Conservation (phyloP, 2,329 filamentous ascomycete genomes). For the Cladosporium sp. region DNA sequence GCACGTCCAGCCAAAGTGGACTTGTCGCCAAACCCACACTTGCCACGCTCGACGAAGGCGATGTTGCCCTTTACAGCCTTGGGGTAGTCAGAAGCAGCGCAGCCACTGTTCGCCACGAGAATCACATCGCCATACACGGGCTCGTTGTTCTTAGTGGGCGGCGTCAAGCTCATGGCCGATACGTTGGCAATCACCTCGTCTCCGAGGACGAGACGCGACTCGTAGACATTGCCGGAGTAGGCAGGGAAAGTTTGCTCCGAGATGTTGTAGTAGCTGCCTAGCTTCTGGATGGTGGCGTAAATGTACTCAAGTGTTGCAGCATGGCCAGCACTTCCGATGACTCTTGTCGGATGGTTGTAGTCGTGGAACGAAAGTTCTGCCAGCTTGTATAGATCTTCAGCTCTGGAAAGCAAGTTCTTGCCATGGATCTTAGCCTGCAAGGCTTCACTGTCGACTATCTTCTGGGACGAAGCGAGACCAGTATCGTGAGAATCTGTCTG, state of each 20-base stretch:
- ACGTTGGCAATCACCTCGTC: conserved; percentile 59
- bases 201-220: conserved; percentile 51
- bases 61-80: conserved; percentile 61
- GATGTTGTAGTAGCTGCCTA: conserved; percentile 63
- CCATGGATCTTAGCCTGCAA: conserved; percentile 60
- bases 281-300: conserved; percentile 38
- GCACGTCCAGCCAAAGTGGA: conserved; percentile 66
- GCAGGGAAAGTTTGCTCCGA: conserved; percentile 48
- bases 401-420: conserved; percentile 60
- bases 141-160: conserved; percentile 59
- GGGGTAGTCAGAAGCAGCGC: conserved; percentile 64
- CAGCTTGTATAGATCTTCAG: conserved; percentile 63
- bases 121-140: conserved; percentile 23
- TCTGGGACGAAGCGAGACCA: conserved; percentile 6
- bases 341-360: conserved; percentile 67
- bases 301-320: conserved; percentile 44
- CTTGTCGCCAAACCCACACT: conserved; percentile 71
- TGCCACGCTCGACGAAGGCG: conserved; percentile 68
- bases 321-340: conserved; percentile 40
- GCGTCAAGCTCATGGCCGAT: conserved; percentile 46
- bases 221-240: conserved; percentile 36
- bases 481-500: conserved; percentile 22
- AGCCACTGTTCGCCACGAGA: conserved; percentile 58
- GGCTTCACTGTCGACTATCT: conserved; percentile 40
- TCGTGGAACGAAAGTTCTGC: conserved; percentile 61